Percentiles rank a stretch among this genome's conserved stretches.
Evolutionary conservation across 2,329 filamentous ascomycete genomes (phyloP).

Genomic region (Uncinocarpus reesii): DNA sequence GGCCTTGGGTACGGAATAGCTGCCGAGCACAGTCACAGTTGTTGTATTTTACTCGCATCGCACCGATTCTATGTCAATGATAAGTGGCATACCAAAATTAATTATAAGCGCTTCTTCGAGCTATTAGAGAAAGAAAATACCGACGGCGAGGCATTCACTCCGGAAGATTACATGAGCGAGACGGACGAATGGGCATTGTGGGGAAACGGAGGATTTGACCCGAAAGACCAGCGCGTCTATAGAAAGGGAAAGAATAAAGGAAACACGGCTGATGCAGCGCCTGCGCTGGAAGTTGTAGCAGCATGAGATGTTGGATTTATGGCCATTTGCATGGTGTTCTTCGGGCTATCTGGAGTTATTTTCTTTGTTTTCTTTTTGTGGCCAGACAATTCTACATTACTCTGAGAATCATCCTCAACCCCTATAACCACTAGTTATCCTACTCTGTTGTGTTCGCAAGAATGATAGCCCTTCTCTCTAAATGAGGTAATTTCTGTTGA

Average conservation of each 20-base stretch:
- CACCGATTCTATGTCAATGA: constrained; percentile 65
- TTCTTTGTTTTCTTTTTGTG: neutral
- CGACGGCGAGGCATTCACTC: constrained; percentile 58
- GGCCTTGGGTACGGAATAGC: constrained; percentile 81
- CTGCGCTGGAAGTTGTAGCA: neutral
- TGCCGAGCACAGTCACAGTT: constrained; percentile 90
- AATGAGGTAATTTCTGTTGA: no score
- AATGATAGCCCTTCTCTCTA: no score
- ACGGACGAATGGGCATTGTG: constrained; percentile 92
- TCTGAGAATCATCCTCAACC: no score
- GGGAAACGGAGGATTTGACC: constrained; percentile 92
- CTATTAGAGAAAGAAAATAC: constrained; percentile 55
- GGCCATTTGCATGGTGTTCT: constrained; percentile 2
- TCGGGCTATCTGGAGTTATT: neutral
- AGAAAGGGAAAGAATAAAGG: constrained; percentile 58
- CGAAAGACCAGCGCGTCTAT: constrained; percentile 75
- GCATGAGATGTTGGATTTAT: neutral
- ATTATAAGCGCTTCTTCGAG: constrained; percentile 81
- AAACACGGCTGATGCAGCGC: neutral
- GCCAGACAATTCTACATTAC: no score
- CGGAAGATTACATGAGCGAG: constrained; percentile 83
- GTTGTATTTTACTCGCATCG: constrained; percentile 79
- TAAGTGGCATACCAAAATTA: constrained; percentile 83
- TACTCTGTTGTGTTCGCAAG: no score
- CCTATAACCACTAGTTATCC: no score